Conservation (phyloP, 345 rosid genomes). For the Nephelium lappaceum region DNA sequence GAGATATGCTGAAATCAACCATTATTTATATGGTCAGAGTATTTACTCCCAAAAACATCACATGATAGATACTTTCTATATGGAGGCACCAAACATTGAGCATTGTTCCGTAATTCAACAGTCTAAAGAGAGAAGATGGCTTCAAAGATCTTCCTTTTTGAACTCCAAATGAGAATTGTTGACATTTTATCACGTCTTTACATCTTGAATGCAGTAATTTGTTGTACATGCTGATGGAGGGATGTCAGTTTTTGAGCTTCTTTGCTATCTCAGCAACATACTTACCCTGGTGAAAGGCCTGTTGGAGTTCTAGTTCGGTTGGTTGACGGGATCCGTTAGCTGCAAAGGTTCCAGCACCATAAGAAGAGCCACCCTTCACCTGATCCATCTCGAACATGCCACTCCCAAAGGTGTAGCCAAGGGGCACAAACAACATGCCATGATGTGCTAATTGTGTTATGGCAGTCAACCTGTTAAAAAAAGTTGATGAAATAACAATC, state of each 20-base stretch:
- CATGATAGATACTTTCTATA: too few species aligned
- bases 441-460: constrained; percentile 87
- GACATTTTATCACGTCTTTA: background rate
- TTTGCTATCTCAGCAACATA: constrained; percentile 80
- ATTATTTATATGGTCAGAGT: too few species aligned
- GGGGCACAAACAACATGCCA: constrained; percentile 88
- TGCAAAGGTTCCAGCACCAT: constrained; percentile 94
- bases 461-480: constrained; percentile 67
- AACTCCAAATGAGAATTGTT: background rate
- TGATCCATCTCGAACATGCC: constrained; percentile 90
- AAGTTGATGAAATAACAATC: background rate
- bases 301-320: constrained; percentile 76
- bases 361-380: constrained; percentile 90
- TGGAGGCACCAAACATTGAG: too few species aligned
- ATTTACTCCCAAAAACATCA: too few species aligned
- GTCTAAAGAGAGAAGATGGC: too few species aligned
- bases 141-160: too few species aligned
- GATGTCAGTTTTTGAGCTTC: constrained; percentile 50
- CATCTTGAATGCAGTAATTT: background rate
- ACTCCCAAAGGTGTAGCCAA: constrained; percentile 83
- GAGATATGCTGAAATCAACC: too few species aligned
- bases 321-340: constrained; percentile 84
- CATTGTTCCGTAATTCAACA: too few species aligned
- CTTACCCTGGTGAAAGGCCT: constrained; percentile 84
- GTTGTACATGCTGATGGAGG: background rate